Percentiles rank a stretch among this genome's conserved stretches.
phyloP scores from a whole-genome alignment of 2,329 filamentous ascomycete genomes.

The Dothideomycetes sp. region DNA sequence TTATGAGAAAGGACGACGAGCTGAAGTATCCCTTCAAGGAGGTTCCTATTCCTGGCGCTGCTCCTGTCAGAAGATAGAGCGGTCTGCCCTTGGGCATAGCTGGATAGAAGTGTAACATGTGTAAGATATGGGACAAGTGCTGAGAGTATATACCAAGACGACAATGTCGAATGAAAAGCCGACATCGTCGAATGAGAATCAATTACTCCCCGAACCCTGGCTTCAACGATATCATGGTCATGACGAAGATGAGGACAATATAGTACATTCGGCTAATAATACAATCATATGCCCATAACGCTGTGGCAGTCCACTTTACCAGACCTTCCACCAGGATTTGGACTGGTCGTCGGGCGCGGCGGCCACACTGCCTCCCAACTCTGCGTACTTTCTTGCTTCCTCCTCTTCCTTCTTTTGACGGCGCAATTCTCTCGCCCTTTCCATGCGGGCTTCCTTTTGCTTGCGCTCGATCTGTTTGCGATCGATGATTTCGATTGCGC shows the following conservation, averaged over 20 bases:
- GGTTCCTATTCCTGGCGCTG: conserved; percentile 17
- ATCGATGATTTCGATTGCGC: conserved; percentile 74
- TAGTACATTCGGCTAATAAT: conserved; percentile 10
- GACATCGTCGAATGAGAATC: not conserved
- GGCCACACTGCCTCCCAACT: conserved; percentile 18
- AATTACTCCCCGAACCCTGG: not conserved
- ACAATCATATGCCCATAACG: not conserved
- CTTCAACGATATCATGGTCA: too few relatives aligned
- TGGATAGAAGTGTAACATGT: too few relatives aligned
- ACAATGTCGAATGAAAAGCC: not conserved
- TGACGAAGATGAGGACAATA: too few relatives aligned
- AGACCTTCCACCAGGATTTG: conserved; percentile 29
- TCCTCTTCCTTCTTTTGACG: conserved; percentile 36
- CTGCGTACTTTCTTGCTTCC: conserved; percentile 29
- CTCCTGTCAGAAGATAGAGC: conserved; percentile 5
- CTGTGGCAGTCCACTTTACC: conserved; percentile 17
- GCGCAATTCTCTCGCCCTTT: conserved; percentile 30
- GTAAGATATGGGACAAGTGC: too few relatives aligned
- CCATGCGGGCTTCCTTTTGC: conserved; percentile 38
- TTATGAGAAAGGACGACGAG: conserved; percentile 73
- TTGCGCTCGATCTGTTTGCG: conserved; percentile 57
- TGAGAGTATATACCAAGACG: too few relatives aligned
- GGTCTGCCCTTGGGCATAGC: not conserved
- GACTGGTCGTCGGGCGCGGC: conserved; percentile 7
- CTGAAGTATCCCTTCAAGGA: conserved; percentile 57